Evolutionary conservation across 495 filamentous ascomycete species (phyloP).

Genomic region (Chlorociboria aeruginascens): DNA sequence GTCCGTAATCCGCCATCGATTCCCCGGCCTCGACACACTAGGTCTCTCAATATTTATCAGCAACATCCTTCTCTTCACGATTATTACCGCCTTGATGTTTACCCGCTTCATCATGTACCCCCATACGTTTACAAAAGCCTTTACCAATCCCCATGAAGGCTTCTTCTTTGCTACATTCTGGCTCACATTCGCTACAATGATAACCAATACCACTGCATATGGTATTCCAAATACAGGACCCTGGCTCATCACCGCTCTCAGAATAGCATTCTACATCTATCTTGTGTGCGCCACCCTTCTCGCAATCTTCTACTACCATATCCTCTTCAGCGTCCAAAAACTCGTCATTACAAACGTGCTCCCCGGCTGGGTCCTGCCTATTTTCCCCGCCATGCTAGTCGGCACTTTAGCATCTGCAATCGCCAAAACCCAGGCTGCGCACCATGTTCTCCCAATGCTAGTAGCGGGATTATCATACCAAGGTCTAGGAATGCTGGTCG

Average conservation of each 20-base stretch:
- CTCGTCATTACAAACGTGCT: slow-evolving; percentile 27
- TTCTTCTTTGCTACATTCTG: slow-evolving; percentile 60
- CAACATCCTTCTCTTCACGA: slow-evolving; percentile 46
- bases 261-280: slow-evolving; percentile 42
- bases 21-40: slow-evolving; percentile 44
- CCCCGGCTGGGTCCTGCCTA: slow-evolving; percentile 44
- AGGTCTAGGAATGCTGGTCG: slow-evolving; percentile 37
- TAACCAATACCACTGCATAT: slow-evolving; percentile 46
- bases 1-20: slow-evolving; percentile 42
- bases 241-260: slow-evolving; percentile 30
- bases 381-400: slow-evolving; percentile 42
- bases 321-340: slow-evolving; percentile 35
- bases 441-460: slow-evolving; percentile 31
- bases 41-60: slow-evolving; percentile 50
- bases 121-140: slow-evolving; percentile 37
- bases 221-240: slow-evolving; percentile 33
- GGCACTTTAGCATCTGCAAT: slow-evolving; percentile 35
- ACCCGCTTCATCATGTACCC: slow-evolving; percentile 42
- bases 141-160: slow-evolving; percentile 49
- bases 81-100: slow-evolving; percentile 33
- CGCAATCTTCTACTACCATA: slow-evolving; percentile 36
- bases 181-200: slow-evolving; percentile 49
- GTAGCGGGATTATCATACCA: slow-evolving; percentile 38
- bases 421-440: slow-evolving; percentile 30
- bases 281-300: slow-evolving; percentile 28